A percentile compares a stretch with the other conserved stretches of the same genome.
These are phyloP conservation scores for Madurella fahalii DNA, from an alignment of 2,329 filamentous ascomycete species.

Conservation along the genomic window DNA sequence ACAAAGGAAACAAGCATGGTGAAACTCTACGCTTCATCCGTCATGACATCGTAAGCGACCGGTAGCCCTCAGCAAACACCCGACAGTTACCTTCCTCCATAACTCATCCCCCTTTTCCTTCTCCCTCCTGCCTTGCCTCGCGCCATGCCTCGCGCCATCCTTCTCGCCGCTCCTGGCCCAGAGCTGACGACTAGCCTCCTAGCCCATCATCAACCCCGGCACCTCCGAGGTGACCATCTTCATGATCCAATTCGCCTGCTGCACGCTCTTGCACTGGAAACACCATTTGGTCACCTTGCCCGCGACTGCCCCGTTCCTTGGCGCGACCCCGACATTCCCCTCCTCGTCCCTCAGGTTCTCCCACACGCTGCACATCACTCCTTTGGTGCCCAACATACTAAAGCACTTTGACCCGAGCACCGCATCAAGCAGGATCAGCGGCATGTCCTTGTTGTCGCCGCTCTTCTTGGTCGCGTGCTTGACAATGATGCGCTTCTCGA, in stretches of 20 bases:
- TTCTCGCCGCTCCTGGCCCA: too few relatives aligned
- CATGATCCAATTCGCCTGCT: constrained; percentile 54
- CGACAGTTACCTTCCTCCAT: neutral
- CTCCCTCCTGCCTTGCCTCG: neutral
- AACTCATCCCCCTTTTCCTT: neutral
- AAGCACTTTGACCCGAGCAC: constrained; percentile 82
- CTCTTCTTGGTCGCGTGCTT: constrained; percentile 63
- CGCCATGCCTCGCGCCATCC: neutral
- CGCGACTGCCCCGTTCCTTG: constrained; percentile 47
- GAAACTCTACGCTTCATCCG: too few relatives aligned
- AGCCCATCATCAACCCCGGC: constrained; percentile 21
- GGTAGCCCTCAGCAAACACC: too few relatives aligned
- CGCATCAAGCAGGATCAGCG: constrained; percentile 71
- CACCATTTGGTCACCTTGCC: constrained; percentile 61
- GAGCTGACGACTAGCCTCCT: constrained; percentile 2
- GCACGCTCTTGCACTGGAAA: constrained; percentile 53
- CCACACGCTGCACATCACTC: constrained; percentile 86
- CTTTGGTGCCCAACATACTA: constrained; percentile 75
- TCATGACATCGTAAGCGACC: too few relatives aligned
- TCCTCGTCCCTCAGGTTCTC: constrained; percentile 66
- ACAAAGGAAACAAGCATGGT: neutral
- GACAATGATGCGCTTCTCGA: constrained; percentile 83
- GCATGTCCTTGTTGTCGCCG: constrained; percentile 38
- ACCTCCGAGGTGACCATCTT: constrained; percentile 45
- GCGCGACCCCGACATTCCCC: constrained; percentile 50